These are phyloP conservation scores for Hypoxylon fragiforme DNA, from an alignment of 495 filamentous ascomycete species.

Conservation along the genomic window DNA sequence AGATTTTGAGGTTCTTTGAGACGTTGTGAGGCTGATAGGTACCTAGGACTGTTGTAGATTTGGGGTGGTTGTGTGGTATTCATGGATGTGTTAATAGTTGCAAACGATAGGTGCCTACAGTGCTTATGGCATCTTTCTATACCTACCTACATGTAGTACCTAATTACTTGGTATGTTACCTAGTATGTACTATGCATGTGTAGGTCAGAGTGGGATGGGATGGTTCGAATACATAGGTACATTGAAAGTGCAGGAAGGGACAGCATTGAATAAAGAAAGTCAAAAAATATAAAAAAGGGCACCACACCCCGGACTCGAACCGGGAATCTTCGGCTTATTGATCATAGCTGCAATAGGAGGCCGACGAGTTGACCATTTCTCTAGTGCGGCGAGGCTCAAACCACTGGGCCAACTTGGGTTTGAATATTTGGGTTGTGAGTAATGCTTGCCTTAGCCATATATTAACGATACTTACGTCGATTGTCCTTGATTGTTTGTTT, in stretches of 20 bases:
- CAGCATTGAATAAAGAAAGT: not conserved
- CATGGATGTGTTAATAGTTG: not conserved
- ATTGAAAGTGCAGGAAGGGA: not conserved
- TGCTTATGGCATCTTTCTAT: too few species aligned
- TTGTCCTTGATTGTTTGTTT: too few species aligned
- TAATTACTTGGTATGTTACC: too few species aligned
- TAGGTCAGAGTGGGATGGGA: too few species aligned
- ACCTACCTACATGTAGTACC: too few species aligned
- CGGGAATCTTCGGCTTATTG: slow-evolving; percentile 31
- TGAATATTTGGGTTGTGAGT: too few species aligned
- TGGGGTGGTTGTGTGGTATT: not conserved
- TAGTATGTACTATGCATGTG: too few species aligned
- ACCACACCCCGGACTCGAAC: slow-evolving; percentile 35
- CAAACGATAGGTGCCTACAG: too few species aligned
- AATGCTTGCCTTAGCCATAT: too few species aligned
- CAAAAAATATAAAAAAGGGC: slow-evolving; percentile 8
- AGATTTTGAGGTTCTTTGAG: slow-evolving; percentile 52
- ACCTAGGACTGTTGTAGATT: too few species aligned
- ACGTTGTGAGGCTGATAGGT: slow-evolving; percentile 27
- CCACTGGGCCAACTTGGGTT: slow-evolving; percentile 10
- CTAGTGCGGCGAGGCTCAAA: slow-evolving; percentile 25
- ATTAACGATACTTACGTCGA: too few species aligned
- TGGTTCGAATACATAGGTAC: not conserved
- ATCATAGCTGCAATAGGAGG: slow-evolving; percentile 25
- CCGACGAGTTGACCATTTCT: slow-evolving; percentile 37